Evolutionary conservation across 2,329 filamentous ascomycete genomes (phyloP).

Genomic region (Trichophyton verrucosum): DNA sequence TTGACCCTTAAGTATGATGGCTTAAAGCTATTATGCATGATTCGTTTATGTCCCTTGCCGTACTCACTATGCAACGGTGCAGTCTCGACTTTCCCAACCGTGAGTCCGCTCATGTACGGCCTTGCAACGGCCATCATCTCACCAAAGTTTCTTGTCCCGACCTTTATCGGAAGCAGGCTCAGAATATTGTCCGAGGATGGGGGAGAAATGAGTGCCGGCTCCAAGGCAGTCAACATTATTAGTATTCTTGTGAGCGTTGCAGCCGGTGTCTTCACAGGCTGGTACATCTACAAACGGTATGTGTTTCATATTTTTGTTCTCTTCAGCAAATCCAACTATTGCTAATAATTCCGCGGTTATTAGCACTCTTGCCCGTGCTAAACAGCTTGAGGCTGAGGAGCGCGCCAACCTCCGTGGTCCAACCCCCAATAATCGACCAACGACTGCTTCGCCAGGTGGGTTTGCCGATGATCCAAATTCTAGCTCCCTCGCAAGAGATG

Average conservation of each 20-base stretch:
- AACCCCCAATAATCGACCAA: constrained; percentile 15
- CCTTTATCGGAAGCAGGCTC: constrained; percentile 80
- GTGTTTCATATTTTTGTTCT: constrained; percentile 7
- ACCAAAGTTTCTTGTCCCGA: constrained; percentile 80
- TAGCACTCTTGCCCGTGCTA: constrained; percentile 38
- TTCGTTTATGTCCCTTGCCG: constrained; percentile 81
- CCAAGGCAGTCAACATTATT: constrained; percentile 71
- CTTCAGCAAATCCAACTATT: background rate
- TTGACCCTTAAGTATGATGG: constrained; percentile 85
- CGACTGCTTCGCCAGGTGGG: constrained; percentile 12
- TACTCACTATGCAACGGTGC: constrained; percentile 92
- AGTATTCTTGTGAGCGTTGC: constrained; percentile 61
- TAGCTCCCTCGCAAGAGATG: constrained; percentile 31
- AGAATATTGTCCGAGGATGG: constrained; percentile 71
- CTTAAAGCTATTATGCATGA: constrained; percentile 76
- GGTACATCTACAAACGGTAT: constrained; percentile 65
- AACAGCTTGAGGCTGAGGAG: constrained; percentile 38
- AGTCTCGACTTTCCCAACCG: constrained; percentile 82
- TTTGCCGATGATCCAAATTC: constrained; percentile 30
- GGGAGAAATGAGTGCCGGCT: constrained; percentile 66
- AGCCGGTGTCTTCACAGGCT: constrained; percentile 64
- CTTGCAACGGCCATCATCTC: constrained; percentile 68
- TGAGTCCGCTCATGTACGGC: constrained; percentile 62
- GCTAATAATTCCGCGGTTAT: background rate
- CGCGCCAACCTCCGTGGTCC: constrained; percentile 28